Evolutionary conservation across 2,329 filamentous ascomycete genomes (phyloP).

Genomic region (Phoma sp.): DNA sequence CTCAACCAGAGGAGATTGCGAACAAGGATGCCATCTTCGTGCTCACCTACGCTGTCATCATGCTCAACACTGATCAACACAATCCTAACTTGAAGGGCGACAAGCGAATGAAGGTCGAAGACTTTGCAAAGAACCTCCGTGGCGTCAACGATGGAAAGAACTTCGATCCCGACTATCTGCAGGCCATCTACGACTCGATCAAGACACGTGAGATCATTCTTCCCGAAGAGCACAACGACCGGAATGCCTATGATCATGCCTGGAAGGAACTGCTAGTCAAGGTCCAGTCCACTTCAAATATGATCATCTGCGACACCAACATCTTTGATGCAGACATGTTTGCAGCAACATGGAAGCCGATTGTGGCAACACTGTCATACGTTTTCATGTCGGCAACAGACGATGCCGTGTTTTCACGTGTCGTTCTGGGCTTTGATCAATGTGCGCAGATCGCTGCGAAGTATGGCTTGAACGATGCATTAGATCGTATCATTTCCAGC

Average conservation of each 20-base stretch:
- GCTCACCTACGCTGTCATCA: conserved; percentile 93
- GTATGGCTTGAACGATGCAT: conserved; percentile 81
- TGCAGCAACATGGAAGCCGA: conserved; percentile 91
- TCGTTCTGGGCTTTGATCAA: conserved; percentile 94
- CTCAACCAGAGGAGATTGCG: conserved; percentile 75
- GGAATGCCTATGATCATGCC: conserved; percentile 94
- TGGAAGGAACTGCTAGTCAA: conserved; percentile 95
- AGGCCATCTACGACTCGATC: conserved; percentile 90
- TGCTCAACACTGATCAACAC: conserved; percentile 96
- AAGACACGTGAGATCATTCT: conserved; percentile 93
- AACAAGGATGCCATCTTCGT: conserved; percentile 90
- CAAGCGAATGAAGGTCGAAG: conserved; percentile 82
- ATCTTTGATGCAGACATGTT: conserved; percentile 99
- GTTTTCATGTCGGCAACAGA: conserved; percentile 99
- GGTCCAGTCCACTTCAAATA: conserved; percentile 74
- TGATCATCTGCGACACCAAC: conserved; percentile 86
- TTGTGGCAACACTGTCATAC: conserved; percentile 93
- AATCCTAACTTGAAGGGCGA: conserved; percentile 84
- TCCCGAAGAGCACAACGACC: conserved; percentile 95
- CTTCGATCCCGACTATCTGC: conserved; percentile 82
- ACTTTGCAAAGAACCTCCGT: conserved; percentile 88
- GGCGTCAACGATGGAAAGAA: conserved; percentile 87
- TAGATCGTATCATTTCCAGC: conserved; percentile 92
- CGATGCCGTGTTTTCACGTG: conserved; percentile 90
- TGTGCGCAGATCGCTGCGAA: conserved; percentile 90